Conservation (phyloP, 768 basidiomycete species). For the Pisolithus albus region DNA sequence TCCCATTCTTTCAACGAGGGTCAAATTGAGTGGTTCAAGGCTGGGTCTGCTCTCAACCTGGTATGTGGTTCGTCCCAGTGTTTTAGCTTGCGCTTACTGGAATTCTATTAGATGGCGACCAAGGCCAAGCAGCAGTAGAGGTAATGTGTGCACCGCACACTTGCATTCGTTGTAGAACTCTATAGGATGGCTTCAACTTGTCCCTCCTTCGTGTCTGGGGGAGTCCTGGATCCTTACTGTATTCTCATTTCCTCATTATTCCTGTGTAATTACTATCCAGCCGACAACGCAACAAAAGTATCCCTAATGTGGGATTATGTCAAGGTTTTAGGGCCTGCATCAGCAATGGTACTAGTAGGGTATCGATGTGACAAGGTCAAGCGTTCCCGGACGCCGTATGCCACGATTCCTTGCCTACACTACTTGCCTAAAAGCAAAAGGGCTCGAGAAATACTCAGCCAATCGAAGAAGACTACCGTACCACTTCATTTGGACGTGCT, state of each 20-base stretch:
- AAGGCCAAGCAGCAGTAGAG: conserved; percentile 42
- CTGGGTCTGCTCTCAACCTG: conserved; percentile 88
- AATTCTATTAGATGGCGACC: conserved; percentile 51
- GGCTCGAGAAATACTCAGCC: neutral
- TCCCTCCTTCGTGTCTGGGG: neutral
- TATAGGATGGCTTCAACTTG: neutral
- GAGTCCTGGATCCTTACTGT: neutral
- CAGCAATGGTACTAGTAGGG: too few relatives aligned
- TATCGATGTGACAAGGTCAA: neutral
- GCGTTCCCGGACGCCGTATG: conserved; percentile 6
- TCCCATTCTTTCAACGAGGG: conserved; percentile 96
- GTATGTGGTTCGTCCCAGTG: conserved; percentile 33
- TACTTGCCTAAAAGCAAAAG: neutral
- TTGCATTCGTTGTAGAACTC: conserved; percentile 4
- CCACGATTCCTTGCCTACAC: conserved; percentile 15
- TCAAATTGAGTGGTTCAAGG: conserved; percentile 98
- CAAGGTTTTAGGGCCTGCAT: too few relatives aligned
- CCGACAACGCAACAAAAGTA: conserved; percentile 6
- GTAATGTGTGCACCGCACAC: neutral
- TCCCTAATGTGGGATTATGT: neutral
- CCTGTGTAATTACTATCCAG: conserved; percentile 19
- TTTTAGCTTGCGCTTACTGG: conserved; percentile 5
- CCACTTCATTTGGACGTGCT: neutral
- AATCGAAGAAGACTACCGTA: neutral
- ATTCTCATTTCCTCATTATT: neutral